These are phyloP conservation scores for Xylariaceae sp. DNA, from an alignment of 2,329 filamentous ascomycete species.

Conservation along the genomic window DNA sequence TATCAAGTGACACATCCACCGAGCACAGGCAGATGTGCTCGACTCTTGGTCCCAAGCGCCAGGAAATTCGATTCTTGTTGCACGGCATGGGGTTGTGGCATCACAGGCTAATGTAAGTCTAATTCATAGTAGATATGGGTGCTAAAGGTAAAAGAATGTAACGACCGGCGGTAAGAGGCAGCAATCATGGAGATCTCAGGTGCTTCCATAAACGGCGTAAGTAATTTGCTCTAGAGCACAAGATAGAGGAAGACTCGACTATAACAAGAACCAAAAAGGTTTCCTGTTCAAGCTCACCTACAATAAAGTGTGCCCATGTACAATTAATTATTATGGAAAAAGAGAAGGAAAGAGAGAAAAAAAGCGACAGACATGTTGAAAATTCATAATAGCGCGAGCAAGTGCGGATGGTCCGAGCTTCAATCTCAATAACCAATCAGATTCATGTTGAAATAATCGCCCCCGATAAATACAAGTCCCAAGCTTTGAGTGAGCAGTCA, in stretches of 20 bases:
- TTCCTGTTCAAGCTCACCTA: slow-evolving; percentile 59
- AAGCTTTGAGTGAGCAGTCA: too few relatives aligned
- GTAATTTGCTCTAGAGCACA: slow-evolving; percentile 58
- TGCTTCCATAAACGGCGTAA: slow-evolving; percentile 69
- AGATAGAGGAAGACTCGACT: slow-evolving; percentile 69
- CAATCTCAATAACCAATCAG: neutral
- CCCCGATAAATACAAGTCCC: neutral
- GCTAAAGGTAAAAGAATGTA: too few relatives aligned
- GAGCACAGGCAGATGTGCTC: too few relatives aligned
- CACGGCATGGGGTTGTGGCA: too few relatives aligned
- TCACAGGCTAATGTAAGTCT: too few relatives aligned
- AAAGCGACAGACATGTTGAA: slow-evolving; percentile 10
- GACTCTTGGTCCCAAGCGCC: too few relatives aligned
- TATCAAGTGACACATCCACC: too few relatives aligned
- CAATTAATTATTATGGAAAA: slow-evolving; percentile 54
- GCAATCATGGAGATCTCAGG: slow-evolving; percentile 59
- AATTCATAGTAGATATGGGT: too few relatives aligned
- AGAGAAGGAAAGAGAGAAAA: slow-evolving; percentile 33
- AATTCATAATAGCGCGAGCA: neutral
- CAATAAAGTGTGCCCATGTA: slow-evolving; percentile 68
- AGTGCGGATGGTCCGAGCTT: slow-evolving; percentile 10
- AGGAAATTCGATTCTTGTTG: too few relatives aligned
- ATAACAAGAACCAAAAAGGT: slow-evolving; percentile 39
- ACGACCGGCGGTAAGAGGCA: slow-evolving; percentile 73
- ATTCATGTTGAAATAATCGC: neutral